Evolutionary conservation across 768 basidiomycete species (phyloP), one percentile per base, ranked within the genome.

Genomic region (Suillus variegatus): DNA sequence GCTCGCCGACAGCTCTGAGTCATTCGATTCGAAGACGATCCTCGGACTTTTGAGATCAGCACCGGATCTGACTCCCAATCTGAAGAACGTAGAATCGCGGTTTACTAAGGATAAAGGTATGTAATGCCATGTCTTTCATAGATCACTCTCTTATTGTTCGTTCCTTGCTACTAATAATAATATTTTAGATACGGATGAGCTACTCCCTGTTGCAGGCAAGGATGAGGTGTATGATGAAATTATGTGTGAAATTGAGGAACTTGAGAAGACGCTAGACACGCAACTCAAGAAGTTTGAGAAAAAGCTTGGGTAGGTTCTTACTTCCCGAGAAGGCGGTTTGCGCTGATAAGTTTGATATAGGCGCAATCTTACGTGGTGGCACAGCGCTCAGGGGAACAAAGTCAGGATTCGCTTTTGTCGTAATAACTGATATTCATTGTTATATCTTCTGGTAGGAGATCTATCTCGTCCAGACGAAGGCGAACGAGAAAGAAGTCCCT

Each of bases 221-320:
- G 94, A 98, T 69, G 87, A 90, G 32, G 88, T 82, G 49, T 98
- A 94, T 69, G 97, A 99, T 74, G 82, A 80, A 18, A 84, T 96
- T 49, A 85, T 87, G 75, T 77, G 80, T 36, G 91, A 92, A 70
- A 95, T 97, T 46, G 73, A 76, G 3, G 82, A 78, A 2, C 76
- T 96, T 56, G 96, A 98, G 78, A 78, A 82, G 47, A 84, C 84
- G 54, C 81, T 99, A 41, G 86, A 94, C n/a, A 78, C 79, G 8
- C 82, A 89, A 56, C 78, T 95, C 64, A 84, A 85, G 70, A 84
- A 84, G 64, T 82, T 94, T 52, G 80, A 88, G 78, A 87, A 86
- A 74, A 82, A 88, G 68, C 79, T 89, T 40, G 88, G 88, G 93
- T 94, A 72, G 58, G 66, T 47, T 60, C 40, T 57, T 14, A 54